Base-by-base conservation (phyloP, 2,329 filamentous ascomycete species). In the Talaromyces sp. region DNA sequence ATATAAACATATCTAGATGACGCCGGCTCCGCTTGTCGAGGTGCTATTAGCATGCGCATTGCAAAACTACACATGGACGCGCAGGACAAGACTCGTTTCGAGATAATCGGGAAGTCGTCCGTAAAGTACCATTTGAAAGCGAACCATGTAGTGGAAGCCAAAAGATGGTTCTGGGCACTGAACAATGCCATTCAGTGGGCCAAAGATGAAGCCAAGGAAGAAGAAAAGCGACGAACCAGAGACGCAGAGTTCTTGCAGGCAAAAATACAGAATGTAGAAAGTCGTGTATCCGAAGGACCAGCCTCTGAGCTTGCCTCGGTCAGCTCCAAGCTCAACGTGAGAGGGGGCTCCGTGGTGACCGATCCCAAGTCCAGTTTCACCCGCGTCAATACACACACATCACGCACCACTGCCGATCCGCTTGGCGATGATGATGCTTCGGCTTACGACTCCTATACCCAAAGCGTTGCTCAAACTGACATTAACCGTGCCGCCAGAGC, bases 181-280 rank as follows among this genome's bases (percentile, higher is more conserved):
- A 99, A 99, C 79, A 99, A 99, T 74, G 93, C 95, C 5, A 99
- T 99, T 57, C 95, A 98, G 74, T 98, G 92, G 90, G 89, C 92
- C 66, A 99, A 99, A 76, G 95, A 99, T 71, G 95, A 98, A 77
- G 93, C 92, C 7, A 93, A 90, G 69, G 92, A 96, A 74, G 93
- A 97, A 70, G 89, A 93, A 72, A 87, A 83, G 67, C 87, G 92
- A 65, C 87, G 87, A 37, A 86, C 86, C 7, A 87, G 87, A 62
- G 90, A 88, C 69, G 89, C 88, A 5, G 91, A 95, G 75, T 83
- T 88, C 39, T 77, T 96, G 58, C 88, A 93, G 72, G 92, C 91
- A 60, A 93, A 92, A 75, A 87, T 88, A 16, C 91, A 95, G 65
- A 88, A 91, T 64, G 79, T 84, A 23, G 81, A 83, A 60, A 79